Conservation (phyloP, 768 basidiomycete species). For the Rhizopogon roseolus region DNA sequence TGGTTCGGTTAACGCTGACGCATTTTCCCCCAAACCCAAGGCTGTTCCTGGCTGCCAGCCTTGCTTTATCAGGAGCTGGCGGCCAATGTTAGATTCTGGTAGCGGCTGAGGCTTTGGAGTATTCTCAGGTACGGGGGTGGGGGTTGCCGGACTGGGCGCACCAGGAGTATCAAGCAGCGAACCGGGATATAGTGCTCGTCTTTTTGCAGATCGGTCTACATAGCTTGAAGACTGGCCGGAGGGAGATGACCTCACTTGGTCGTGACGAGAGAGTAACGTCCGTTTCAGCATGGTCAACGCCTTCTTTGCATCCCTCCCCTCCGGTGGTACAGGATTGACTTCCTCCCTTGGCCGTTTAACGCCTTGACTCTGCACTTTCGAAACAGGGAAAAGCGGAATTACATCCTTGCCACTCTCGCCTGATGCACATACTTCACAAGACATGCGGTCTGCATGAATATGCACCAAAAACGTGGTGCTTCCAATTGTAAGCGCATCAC, state of each 20-base stretch:
- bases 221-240: conserved; percentile 31
- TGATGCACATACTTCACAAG: conserved; percentile 59
- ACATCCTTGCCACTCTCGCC: conserved; percentile 37
- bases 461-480: conserved; percentile 69
- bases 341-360: conserved; percentile 18
- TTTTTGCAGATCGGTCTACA: conserved; percentile 66
- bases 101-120: conserved; percentile 46
- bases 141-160: conserved; percentile 21
- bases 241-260: conserved; percentile 7
- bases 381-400: conserved; percentile 47
- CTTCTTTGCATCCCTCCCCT: conserved; percentile 51
- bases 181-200: conserved; percentile 53
- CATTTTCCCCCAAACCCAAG: conserved; percentile 20
- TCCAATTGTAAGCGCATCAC: conserved; percentile 64
- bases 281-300: conserved; percentile 64
- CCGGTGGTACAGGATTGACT: conserved; percentile 6
- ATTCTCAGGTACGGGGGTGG: conserved; percentile 14
- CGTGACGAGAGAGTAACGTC: conserved; percentile 52
- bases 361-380: conserved; percentile 10
- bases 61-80: conserved; percentile 63
- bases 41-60: conserved; percentile 68
- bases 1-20: conserved; percentile 47
- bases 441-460: conserved; percentile 56
- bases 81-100: conserved; percentile 57
- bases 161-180: conserved; percentile 53